Conservation (phyloP, 225 moss, liverwort and hornwort species). For the Bryum argenteum region DNA sequence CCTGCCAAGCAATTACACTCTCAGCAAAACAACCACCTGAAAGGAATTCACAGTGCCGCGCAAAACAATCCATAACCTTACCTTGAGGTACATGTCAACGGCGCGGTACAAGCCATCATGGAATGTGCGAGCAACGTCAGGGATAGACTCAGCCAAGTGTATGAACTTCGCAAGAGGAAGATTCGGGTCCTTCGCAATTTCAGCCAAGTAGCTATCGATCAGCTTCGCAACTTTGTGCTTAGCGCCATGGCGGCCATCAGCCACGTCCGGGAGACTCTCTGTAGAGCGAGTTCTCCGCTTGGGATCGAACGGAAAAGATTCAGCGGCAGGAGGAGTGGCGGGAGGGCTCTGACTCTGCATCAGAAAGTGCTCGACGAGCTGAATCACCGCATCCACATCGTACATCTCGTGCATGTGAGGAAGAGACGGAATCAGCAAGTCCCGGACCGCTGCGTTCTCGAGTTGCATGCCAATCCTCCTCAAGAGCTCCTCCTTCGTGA, state of each 20-base stretch:
- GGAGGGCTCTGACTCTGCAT: conserved; percentile 74
- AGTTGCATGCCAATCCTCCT: conserved; percentile 73
- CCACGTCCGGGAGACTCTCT: conserved; percentile 42
- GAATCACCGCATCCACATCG: conserved; percentile 74
- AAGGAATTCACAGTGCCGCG: too few relatives aligned
- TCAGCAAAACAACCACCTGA: too few relatives aligned
- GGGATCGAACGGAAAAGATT: conserved; percentile 36
- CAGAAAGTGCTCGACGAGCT: conserved; percentile 69
- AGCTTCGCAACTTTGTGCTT: conserved; percentile 79
- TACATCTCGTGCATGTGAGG: conserved; percentile 60
- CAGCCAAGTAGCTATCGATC: conserved; percentile 78
- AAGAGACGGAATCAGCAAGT: conserved; percentile 74
- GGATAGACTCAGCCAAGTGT: conserved; percentile 70
- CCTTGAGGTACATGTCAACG: conserved; percentile 94
- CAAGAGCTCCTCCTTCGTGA: conserved; percentile 64
- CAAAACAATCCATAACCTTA: not conserved
- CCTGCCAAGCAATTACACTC: conserved; percentile 38
- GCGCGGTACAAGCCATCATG: conserved; percentile 87
- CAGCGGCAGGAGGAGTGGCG: conserved; percentile 34
- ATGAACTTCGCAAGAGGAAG: conserved; percentile 67
- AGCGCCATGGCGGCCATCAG: conserved; percentile 60
- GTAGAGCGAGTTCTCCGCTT: conserved; percentile 60
- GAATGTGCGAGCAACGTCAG: conserved; percentile 69
- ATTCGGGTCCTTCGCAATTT: conserved; percentile 73
- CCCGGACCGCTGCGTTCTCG: conserved; percentile 69